phyloP scores from a whole-genome alignment of 2,329 filamentous ascomycete genomes.

The Neonectria coccinea region DNA sequence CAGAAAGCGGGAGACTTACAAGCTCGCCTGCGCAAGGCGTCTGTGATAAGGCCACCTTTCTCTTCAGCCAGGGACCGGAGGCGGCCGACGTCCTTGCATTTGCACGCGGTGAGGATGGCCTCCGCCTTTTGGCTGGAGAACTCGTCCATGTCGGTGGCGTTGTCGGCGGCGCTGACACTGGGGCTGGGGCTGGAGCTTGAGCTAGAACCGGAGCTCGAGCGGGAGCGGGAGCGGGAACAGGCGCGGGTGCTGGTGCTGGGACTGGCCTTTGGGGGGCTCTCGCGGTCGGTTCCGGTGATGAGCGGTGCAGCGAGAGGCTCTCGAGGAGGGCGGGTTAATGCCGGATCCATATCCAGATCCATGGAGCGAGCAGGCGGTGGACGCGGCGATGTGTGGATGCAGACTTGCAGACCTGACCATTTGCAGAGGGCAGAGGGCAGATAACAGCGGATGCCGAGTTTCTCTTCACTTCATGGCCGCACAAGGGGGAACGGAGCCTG shows the following conservation, averaged over 20 bases:
- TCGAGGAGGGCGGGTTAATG: constrained; percentile 24
- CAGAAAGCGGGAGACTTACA: constrained; percentile 69
- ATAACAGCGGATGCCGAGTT: constrained; percentile 11
- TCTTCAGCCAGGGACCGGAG: constrained; percentile 71
- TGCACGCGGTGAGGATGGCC: constrained; percentile 68
- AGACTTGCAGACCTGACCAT: background rate
- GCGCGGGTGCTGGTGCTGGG: constrained; percentile 29
- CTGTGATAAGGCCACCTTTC: constrained; percentile 74
- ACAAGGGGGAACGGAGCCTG: constrained; percentile 14
- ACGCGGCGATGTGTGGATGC: constrained; percentile 16
- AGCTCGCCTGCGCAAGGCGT: constrained; percentile 76
- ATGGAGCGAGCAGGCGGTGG: constrained; percentile 8
- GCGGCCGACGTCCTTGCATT: constrained; percentile 64
- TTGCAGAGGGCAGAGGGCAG: background rate
- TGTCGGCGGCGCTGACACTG: constrained; percentile 16
- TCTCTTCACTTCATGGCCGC: constrained; percentile 30
- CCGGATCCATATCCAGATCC: constrained; percentile 17
- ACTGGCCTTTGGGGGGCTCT: constrained; percentile 19
- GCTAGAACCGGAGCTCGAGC: constrained; percentile 15
- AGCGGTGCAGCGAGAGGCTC: constrained; percentile 14
- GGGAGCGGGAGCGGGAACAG: constrained; percentile 8
- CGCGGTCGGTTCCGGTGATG: constrained; percentile 22
- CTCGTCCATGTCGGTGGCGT: constrained; percentile 29
- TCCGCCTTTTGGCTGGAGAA: constrained; percentile 49
- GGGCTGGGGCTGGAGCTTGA: constrained; percentile 25